Evolutionary conservation across 2,329 filamentous ascomycete genomes (phyloP), one percentile per base, ranked within the genome.

Genomic region (Phoma herbarum): DNA sequence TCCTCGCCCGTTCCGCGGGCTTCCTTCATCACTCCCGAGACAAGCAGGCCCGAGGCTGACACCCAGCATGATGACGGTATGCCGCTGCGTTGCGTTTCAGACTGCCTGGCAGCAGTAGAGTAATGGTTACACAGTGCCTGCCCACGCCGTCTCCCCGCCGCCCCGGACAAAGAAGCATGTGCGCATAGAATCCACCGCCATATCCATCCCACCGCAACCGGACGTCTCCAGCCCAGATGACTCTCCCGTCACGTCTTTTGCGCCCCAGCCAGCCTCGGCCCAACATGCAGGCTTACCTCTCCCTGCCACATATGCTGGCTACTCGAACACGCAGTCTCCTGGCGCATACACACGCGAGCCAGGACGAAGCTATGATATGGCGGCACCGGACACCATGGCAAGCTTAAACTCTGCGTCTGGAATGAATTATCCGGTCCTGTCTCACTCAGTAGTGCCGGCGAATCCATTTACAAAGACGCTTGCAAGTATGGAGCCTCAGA

Each of bases 131-230:
- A 70, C 66, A 76, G 75, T 67, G 58, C 66, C 63, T 64, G 67
- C 69, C 61, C 62, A 62, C 18, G n/a, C 57, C 61, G 53, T 63
- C 55, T 53, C 71, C 43, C 59, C 62, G 62, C 58, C 61, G 58
- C 64, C 67, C 57, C 70, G 66, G 70, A 81, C 85, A 59, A 90
- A 90, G 77, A 89, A 86, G 66, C 70, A 70, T 69, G 88, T 91
- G 60, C 86, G 88, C 69, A 79, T 80, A 69, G 76, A 77, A 53
- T 79, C 79, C 45, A 78, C 78, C 39, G 72, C 77, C 33, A 70
- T 72, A 25, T 73, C 74, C 48, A 69, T 69, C 50, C 69, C 74
- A 60, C 75, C 69, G 69, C 71, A 74, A 67, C 65, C 74, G 67
- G 70, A 65, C 29, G 59, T 64, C 52, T 60, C 67, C 60, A 60